phyloP scores from a whole-genome alignment of 768 basidiomycete species.

The Artomyces pyxidatus region DNA sequence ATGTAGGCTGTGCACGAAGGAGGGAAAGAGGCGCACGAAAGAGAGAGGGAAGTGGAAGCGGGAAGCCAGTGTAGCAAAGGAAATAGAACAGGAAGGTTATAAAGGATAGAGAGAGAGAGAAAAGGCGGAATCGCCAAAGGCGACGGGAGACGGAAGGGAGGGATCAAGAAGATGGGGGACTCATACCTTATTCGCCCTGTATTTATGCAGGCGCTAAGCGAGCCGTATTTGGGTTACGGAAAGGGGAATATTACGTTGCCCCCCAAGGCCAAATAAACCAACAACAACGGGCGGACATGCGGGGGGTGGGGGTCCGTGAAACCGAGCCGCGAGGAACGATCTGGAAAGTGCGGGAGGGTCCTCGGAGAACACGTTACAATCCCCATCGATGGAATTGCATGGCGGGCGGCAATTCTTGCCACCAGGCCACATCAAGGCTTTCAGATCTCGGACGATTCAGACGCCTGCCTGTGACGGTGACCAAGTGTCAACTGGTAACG shows the following conservation, averaged over 20 bases:
- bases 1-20: background rate
- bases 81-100: conserved; percentile 8
- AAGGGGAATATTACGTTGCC: too few relatives aligned
- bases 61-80: conserved; percentile 10
- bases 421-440: too few relatives aligned
- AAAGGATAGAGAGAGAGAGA: background rate
- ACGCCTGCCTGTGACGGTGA: too few relatives aligned
- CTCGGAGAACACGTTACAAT: too few relatives aligned
- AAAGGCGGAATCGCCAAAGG: background rate
- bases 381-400: too few relatives aligned
- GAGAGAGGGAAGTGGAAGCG: conserved; percentile 10
- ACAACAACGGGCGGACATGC: too few relatives aligned
- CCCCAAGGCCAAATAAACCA: background rate
- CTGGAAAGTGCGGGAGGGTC: too few relatives aligned
- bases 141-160: background rate
- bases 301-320: too few relatives aligned
- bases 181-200: conserved; percentile 1
- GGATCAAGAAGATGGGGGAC: background rate
- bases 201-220: background rate
- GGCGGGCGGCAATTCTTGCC: too few relatives aligned
- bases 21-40: conserved; percentile 13
- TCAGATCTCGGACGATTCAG: too few relatives aligned
- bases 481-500: too few relatives aligned
- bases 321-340: too few relatives aligned
- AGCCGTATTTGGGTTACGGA: background rate